These are phyloP conservation scores for Fusarium musae DNA, from an alignment of 2,329 filamentous ascomycete species.

Conservation along the genomic window DNA sequence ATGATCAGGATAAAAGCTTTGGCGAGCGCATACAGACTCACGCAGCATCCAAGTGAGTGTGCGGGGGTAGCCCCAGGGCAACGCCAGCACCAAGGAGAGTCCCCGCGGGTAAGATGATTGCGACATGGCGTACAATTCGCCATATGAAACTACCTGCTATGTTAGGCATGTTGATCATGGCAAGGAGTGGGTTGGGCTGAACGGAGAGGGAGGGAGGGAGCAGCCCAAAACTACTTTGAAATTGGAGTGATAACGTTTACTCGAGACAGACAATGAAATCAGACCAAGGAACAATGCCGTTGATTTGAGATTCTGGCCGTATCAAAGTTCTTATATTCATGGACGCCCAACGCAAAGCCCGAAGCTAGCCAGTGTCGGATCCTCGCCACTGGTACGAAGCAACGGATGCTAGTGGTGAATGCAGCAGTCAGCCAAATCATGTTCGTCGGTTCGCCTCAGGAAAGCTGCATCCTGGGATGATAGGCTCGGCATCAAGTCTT, in stretches of 20 bases:
- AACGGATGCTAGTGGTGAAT: neutral
- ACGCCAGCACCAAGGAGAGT: conserved; percentile 31
- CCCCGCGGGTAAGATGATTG: conserved; percentile 24
- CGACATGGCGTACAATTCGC: conserved; percentile 1
- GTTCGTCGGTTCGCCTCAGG: neutral
- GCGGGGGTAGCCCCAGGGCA: conserved; percentile 22
- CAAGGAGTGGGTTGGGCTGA: neutral
- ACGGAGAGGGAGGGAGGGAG: neutral
- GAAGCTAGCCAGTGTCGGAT: conserved; percentile 2
- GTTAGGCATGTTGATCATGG: conserved; percentile 10
- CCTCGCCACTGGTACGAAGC: neutral
- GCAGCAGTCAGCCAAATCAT: neutral
- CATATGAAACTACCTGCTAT: neutral
- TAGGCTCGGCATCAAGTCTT: neutral
- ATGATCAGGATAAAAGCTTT: conserved; percentile 14
- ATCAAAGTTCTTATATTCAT: conserved; percentile 20
- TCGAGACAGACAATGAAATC: neutral
- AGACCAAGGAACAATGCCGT: neutral
- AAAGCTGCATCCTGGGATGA: neutral
- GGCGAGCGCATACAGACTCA: conserved; percentile 13
- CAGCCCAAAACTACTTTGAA: neutral
- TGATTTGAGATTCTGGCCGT: neutral
- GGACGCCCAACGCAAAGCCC: neutral
- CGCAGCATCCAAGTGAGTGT: conserved; percentile 22
- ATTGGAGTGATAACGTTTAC: neutral